A percentile compares a stretch with the other conserved stretches of the same genome.
Conservation (phyloP, 2,329 filamentous ascomycete genomes). For the Ascochyta rabiei region DNA sequence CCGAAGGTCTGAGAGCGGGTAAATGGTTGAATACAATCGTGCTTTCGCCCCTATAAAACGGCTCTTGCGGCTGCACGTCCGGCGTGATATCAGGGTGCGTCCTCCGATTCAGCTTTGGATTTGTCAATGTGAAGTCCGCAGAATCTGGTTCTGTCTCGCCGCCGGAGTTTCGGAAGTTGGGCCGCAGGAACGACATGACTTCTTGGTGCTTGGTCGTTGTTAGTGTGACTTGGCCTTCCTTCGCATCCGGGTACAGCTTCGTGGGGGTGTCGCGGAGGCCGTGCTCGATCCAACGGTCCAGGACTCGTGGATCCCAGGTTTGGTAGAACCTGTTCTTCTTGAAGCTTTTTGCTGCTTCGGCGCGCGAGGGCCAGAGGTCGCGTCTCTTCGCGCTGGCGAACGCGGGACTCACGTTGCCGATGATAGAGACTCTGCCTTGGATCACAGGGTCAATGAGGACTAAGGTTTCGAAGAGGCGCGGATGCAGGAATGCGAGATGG, state of each 20-base stretch:
- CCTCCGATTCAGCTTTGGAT: conserved; percentile 44
- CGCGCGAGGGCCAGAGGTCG: conserved; percentile 80
- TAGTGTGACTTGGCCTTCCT: conserved; percentile 66
- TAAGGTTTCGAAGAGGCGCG: conserved; percentile 76
- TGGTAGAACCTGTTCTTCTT: conserved; percentile 75
- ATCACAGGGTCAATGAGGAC: conserved; percentile 88
- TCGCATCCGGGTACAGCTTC: conserved; percentile 56
- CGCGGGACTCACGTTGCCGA: conserved; percentile 53
- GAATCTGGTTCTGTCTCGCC: conserved; percentile 54
- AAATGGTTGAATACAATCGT: conserved; percentile 63
- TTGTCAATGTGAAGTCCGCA: conserved; percentile 33
- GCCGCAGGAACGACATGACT: conserved; percentile 76
- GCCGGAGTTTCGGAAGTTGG: conserved; percentile 57
- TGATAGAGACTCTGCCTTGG: conserved; percentile 54
- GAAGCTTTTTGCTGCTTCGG: conserved; percentile 71
- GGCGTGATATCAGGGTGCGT: conserved; percentile 53
- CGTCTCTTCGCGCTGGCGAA: conserved; percentile 72
- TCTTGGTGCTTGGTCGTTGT: conserved; percentile 88
- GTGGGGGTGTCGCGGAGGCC: conserved; percentile 80
- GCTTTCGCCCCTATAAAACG: conserved; percentile 73
- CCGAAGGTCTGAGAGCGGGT: conserved; percentile 59
- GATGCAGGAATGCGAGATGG: conserved; percentile 76
- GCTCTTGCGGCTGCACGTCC: conserved; percentile 47
- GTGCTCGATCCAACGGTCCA: conserved; percentile 73
- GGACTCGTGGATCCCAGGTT: conserved; percentile 79